Percentiles rank a stretch among this genome's conserved stretches.
These are phyloP conservation scores for Cardamine occulta DNA, from an alignment of 345 rosid species.

Conservation along the genomic window DNA sequence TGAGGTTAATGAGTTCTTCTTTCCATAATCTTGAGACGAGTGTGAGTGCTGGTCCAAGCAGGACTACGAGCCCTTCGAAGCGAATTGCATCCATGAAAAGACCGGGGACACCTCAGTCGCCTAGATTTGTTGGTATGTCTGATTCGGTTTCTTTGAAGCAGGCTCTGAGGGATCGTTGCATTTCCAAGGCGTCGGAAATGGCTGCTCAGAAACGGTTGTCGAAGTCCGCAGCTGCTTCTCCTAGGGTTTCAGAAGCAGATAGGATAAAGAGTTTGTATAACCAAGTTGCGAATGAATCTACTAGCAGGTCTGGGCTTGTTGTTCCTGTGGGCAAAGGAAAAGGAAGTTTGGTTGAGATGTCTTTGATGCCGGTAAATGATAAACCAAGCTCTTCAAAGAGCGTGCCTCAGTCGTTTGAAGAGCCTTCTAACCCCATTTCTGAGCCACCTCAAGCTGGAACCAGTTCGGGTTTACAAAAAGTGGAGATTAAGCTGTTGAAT, in stretches of 20 bases:
- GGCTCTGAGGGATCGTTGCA: conserved; percentile 85
- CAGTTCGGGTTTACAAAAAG: conserved; percentile 39
- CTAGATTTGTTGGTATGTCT: conserved; percentile 60
- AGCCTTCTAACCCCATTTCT: conserved; percentile 44
- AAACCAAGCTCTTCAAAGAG: conserved; percentile 49
- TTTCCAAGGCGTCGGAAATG: conserved; percentile 97
- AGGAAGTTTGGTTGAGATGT: conserved; percentile 56
- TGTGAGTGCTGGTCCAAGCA: conserved; percentile 53
- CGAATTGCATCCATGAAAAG: conserved; percentile 63
- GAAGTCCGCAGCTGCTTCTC: conserved; percentile 54
- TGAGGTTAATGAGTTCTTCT: conserved; percentile 51
- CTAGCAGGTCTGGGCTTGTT: conserved; percentile 44
- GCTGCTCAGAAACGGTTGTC: conserved; percentile 89
- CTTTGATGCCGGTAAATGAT: conserved; percentile 57
- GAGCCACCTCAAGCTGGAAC: conserved; percentile 50
- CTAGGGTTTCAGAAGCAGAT: conserved; percentile 75
- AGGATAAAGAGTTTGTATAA: conserved; percentile 83
- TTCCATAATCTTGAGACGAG: conserved; percentile 47
- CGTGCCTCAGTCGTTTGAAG: conserved; percentile 44
- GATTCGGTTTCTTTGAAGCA: conserved; percentile 88
- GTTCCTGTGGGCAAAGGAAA: conserved; percentile 49
- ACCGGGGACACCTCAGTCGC: conserved; percentile 72
- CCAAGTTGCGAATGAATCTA: conserved; percentile 63
- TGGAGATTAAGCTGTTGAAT: conserved; percentile 46
- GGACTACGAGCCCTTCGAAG: conserved; percentile 64